Evolutionary conservation across 2,329 filamentous ascomycete species (phyloP).

Genomic region (Diaporthe sp.): DNA sequence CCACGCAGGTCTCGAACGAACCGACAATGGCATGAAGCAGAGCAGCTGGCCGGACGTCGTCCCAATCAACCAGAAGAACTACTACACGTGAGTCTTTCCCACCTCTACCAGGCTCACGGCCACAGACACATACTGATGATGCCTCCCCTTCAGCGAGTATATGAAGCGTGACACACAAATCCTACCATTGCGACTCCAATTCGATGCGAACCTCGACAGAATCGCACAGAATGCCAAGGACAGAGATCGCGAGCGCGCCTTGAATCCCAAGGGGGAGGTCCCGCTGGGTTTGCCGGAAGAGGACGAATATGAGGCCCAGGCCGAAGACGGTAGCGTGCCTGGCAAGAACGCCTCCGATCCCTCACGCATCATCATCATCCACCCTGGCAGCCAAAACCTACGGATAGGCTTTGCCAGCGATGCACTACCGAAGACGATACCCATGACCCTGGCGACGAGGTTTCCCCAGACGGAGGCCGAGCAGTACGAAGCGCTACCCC

Average conservation of each 20-base stretch:
- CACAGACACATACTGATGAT: slow-evolving; percentile 42
- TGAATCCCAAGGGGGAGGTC: slow-evolving; percentile 80
- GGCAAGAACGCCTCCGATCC: slow-evolving; percentile 76
- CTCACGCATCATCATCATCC: slow-evolving; percentile 94
- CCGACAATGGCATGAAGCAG: slow-evolving; percentile 98
- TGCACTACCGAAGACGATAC: slow-evolving; percentile 92
- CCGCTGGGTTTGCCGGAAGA: slow-evolving; percentile 72
- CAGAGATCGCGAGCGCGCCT: slow-evolving; percentile 79
- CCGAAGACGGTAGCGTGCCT: slow-evolving; percentile 57
- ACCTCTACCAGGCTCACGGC: neutral
- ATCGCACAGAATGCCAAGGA: slow-evolving; percentile 88
- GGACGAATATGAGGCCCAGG: slow-evolving; percentile 62
- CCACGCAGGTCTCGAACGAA: slow-evolving; percentile 85
- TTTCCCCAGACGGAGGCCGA: slow-evolving; percentile 86
- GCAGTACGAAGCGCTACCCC: slow-evolving; percentile 82
- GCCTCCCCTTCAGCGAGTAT: slow-evolving; percentile 78
- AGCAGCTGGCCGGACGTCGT: slow-evolving; percentile 92
- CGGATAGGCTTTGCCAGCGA: slow-evolving; percentile 96
- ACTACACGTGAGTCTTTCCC: slow-evolving; percentile 81
- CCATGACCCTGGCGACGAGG: slow-evolving; percentile 90
- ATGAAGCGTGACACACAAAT: slow-evolving; percentile 98
- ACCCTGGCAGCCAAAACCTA: slow-evolving; percentile 95
- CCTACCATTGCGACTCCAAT: slow-evolving; percentile 87
- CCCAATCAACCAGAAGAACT: slow-evolving; percentile 99
- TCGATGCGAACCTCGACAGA: slow-evolving; percentile 86